Evolutionary conservation across 345 rosid species (phyloP).

Genomic region (Zanthoxylum bungeanum): DNA sequence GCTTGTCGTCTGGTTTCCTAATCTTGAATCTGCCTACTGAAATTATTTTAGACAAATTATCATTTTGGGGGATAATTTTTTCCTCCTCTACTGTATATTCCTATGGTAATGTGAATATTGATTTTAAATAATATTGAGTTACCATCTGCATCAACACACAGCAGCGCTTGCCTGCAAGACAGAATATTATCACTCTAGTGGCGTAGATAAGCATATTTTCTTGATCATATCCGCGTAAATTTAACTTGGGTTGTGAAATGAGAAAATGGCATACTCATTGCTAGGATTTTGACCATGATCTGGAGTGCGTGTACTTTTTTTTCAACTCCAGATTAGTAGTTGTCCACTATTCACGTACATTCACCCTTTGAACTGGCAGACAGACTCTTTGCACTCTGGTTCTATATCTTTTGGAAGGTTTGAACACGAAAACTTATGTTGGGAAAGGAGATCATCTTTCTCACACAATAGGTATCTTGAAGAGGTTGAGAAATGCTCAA

Average conservation of each 20-base stretch:
- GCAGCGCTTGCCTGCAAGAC: background rate
- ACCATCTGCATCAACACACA: background rate
- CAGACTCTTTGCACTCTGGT: constrained; percentile 69
- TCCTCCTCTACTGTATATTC: background rate
- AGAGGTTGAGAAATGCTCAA: constrained; percentile 88
- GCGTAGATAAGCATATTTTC: background rate
- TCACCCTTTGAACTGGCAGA: constrained; percentile 36
- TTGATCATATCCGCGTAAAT: background rate
- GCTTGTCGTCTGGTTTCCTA: background rate
- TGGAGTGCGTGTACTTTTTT: background rate
- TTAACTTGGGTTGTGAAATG: background rate
- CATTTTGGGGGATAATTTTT: background rate
- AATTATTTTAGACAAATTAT: background rate
- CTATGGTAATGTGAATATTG: background rate
- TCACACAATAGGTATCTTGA: constrained; percentile 88
- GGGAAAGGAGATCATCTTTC: constrained; percentile 90
- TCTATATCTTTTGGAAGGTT: constrained; percentile 93
- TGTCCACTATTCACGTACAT: constrained; percentile 1
- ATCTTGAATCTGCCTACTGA: background rate
- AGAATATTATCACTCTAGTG: background rate
- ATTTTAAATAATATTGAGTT: background rate
- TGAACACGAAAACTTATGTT: constrained; percentile 66
- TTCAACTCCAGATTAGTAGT: background rate
- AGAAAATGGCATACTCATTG: background rate
- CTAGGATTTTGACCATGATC: background rate